Base-by-base conservation (phyloP, 2,329 filamentous ascomycete species). In the Cladosporium cucumerinum region DNA sequence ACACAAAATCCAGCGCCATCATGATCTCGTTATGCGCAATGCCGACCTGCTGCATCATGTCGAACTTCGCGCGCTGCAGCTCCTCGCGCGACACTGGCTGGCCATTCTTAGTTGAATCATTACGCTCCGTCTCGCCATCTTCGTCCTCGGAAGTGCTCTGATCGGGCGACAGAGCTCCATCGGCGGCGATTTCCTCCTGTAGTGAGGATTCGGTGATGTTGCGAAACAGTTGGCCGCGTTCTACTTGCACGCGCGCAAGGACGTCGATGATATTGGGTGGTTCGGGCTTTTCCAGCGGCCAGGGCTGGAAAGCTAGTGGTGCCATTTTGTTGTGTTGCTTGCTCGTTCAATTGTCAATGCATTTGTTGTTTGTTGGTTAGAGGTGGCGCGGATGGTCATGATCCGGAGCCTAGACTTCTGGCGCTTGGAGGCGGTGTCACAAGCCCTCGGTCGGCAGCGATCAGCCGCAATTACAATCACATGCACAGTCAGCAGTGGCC, bases 1-100 rank as follows among this genome's bases (percentile, higher is more conserved):
- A 96, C 64, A 96, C 80, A 71, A 93, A 91, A 75, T 97, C 92
- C 71, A 96, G 86, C 7, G 89, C 87, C 66, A 91, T 83, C 73
- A 90, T 82, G 48, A 88, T 84, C 62, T 86, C 85, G 69, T 89
- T 85, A 64, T 86, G 81, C 71, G 73, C 73, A 2, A 66, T 61
- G 8, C 39, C 71, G 30, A 81, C 71, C 60, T 78, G 73, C n/a
- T 69, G 68, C 23, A 74, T 68, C 77, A 83, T 81, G 34, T 82
- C 78, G 18, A 70, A 66, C 65, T 76, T 77, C 18, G 75, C 75
- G n/a, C 71, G 70, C 63, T 72, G 74, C 16, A 82, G 72, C 58
- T 81, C 77, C 39, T 79, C 76, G 5, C 76, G 70, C 32, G 73
- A 72, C 5, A 58, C 63, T 6, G 70, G 68, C 26, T 69, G 23